Percentiles rank a stretch among this genome's conserved stretches.
Evolutionary conservation across 2,329 filamentous ascomycete genomes (phyloP).

Genomic region (Diaporthe australafricana): DNA sequence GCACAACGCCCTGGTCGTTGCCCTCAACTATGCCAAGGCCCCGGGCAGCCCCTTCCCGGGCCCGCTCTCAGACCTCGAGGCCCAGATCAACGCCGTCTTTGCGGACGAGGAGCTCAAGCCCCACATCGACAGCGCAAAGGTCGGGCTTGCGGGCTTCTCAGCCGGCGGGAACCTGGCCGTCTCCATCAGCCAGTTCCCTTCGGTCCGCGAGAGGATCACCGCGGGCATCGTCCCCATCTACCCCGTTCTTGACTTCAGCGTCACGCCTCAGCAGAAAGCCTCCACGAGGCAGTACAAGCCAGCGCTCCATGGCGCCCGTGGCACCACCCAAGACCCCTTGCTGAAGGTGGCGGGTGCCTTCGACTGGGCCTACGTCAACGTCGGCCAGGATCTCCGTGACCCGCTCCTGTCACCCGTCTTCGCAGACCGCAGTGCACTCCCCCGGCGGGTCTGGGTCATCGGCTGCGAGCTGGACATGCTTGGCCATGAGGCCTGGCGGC

Average conservation of each 20-base stretch:
- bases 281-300: conserved; percentile 52
- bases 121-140: conserved; percentile 52
- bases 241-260: conserved; percentile 55
- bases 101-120: conserved; percentile 54
- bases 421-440: conserved; percentile 49
- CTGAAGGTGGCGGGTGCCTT: conserved; percentile 47
- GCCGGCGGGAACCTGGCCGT: conserved; percentile 63
- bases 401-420: conserved; percentile 55
- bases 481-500: conserved; percentile 53
- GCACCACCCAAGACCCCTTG: conserved; percentile 43
- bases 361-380: conserved; percentile 55
- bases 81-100: conserved; percentile 55
- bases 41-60: conserved; percentile 57
- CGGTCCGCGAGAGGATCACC: conserved; percentile 46
- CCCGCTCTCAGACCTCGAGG: conserved; percentile 57
- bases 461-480: conserved; percentile 60
- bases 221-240: conserved; percentile 57
- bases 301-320: conserved; percentile 45
- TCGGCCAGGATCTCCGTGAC: conserved; percentile 49
- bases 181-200: conserved; percentile 52
- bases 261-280: conserved; percentile 45
- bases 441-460: conserved; percentile 55
- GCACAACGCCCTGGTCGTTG: conserved; percentile 57
- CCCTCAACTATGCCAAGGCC: conserved; percentile 62
- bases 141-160: conserved; percentile 61